Percentiles rank a stretch among this genome's conserved stretches.
These are phyloP conservation scores for Cordyceps militaris DNA, from an alignment of 2,329 filamentous ascomycete species.

Conservation along the genomic window DNA sequence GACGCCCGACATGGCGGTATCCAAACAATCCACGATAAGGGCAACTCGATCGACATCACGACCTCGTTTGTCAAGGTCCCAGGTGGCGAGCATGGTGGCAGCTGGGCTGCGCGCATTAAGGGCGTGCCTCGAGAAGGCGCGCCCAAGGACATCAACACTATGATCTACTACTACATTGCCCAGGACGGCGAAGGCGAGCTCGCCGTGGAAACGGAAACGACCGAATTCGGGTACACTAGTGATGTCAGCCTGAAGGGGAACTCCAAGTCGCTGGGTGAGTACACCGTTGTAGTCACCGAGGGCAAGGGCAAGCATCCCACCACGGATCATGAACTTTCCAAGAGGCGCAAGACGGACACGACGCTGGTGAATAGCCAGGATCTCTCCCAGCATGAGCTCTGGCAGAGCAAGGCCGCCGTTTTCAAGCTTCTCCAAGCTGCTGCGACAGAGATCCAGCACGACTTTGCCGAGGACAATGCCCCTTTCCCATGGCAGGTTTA, in stretches of 20 bases:
- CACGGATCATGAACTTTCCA: conserved; percentile 59
- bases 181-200: conserved; percentile 68
- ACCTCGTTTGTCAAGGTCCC: conserved; percentile 92
- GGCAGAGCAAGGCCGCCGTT: conserved; percentile 69
- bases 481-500: conserved; percentile 83
- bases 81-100: conserved; percentile 77
- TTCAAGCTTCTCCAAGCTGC: conserved; percentile 47
- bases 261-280: conserved; percentile 67
- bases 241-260: conserved; percentile 66
- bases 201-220: conserved; percentile 47
- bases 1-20: conserved; percentile 81
- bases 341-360: conserved; percentile 64
- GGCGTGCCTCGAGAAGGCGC: conserved; percentile 68
- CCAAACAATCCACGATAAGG: conserved; percentile 84
- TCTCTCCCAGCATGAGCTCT: conserved; percentile 61
- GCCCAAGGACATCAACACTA: conserved; percentile 60
- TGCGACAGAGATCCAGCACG: conserved; percentile 42
- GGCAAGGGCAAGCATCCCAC: conserved; percentile 56
- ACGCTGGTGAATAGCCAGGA: conserved; percentile 69
- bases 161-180: conserved; percentile 73
- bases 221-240: conserved; percentile 43
- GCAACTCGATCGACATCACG: conserved; percentile 82
- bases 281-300: conserved; percentile 69
- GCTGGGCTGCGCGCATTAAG: conserved; percentile 84
- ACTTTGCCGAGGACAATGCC: conserved; percentile 53